Evolutionary conservation across 352 stramenopile species (phyloP), one percentile per base, ranked within the genome.

Genomic region (Phytophthora cactorum): DNA sequence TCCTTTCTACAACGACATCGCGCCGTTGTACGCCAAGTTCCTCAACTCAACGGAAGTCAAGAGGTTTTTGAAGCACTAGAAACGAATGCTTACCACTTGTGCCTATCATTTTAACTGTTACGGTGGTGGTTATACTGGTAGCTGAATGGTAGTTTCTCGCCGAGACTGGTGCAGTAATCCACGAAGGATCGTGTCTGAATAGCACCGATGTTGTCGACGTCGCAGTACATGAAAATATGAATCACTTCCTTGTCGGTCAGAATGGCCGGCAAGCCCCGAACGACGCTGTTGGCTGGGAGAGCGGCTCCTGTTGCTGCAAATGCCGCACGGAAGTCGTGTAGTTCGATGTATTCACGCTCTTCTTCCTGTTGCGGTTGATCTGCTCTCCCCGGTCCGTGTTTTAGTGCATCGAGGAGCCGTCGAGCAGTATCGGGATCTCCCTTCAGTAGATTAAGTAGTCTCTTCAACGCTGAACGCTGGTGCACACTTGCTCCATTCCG

Each of bases 181-280:
- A 82, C 11, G 22, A 91, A 75, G 3, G 60, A 34, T 10, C 52
- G 34, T n/a, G 89, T 27, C 7, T 56, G 50, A n/a, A 93, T 86
- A 10, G 78, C 80, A 2, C 83, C 85, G 15, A 93, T 79, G 63
- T 83, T 88, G 50, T 89, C 71, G 5, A 69, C 27, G 53, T 93
- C 86, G 56, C 92, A 92, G 63, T 86, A 72, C 86, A 93, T 93
- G 75, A 93, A 93, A 12, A 82, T 78, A 59, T 92, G 84, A 64
- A 92, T 89, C 34, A 76, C 72, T 32, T 93, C 86, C 28, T 75
- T 75, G 41, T 91, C 78, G 1, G 61, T 72, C 25, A 88, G 43
- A 27, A 63, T 52, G 38, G 31, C 46, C 25, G 70, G 66, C 10
- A 77, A 5, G 25, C 47, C 51, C 49, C 51, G 17, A 12, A 54